These are phyloP conservation scores for Chlorella sp. DNA, from an alignment of 139 green algal genomes.

Conservation along the genomic window DNA sequence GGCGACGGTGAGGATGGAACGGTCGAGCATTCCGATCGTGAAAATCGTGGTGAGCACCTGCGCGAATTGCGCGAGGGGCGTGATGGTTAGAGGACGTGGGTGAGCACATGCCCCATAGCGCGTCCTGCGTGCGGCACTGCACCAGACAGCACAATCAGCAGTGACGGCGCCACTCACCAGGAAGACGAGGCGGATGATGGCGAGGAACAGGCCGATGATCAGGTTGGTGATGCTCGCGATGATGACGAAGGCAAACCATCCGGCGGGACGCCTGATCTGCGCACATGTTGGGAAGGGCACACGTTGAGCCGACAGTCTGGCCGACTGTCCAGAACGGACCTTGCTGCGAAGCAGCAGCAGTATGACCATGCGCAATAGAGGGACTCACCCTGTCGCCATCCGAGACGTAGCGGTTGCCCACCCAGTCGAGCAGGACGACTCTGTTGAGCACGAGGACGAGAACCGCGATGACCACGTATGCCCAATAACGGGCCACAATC, in stretches of 20 bases:
- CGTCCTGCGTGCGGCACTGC: no score
- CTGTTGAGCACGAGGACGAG: not conserved
- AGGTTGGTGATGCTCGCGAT: conserved; percentile 26
- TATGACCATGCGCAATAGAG: no score
- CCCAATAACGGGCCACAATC: not conserved
- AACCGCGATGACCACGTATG: not conserved
- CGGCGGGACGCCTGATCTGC: conserved; percentile 21
- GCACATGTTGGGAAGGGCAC: no score
- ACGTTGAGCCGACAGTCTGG: no score
- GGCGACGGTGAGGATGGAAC: conserved; percentile 16
- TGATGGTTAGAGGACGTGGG: no score
- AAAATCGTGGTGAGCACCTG: conserved; percentile 18
- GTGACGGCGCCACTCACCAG: not conserved
- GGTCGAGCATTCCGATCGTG: conserved; percentile 20
- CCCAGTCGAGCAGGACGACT: not conserved
- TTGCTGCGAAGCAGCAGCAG: no score
- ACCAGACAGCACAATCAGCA: not conserved
- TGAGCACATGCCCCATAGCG: no score
- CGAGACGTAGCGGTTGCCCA: conserved; percentile 19
- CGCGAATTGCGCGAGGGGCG: no score
- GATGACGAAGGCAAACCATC: conserved; percentile 20
- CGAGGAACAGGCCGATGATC: conserved; percentile 26
- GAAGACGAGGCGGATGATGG: conserved; percentile 2
- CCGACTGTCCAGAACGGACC: no score
- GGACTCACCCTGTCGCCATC: conserved; percentile 9